Conservation (phyloP, 805 yeast genomes). For the Naumovozyma baii region DNA sequence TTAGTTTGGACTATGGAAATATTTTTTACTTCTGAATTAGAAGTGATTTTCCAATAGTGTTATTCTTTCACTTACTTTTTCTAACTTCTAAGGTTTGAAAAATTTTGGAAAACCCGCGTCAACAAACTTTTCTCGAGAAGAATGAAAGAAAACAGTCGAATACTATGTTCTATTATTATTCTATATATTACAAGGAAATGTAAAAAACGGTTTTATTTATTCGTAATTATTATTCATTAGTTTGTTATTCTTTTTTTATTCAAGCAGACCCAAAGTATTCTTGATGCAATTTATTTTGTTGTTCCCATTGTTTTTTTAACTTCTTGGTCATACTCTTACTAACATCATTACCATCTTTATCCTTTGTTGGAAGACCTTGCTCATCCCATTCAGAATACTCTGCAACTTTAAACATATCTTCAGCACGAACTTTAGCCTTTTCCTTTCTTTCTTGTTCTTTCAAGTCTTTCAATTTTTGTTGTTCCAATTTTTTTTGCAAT, state of each 20-base stretch:
- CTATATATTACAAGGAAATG: not conserved
- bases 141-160: too few species aligned
- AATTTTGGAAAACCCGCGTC: too few species aligned
- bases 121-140: too few species aligned
- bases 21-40: too few species aligned
- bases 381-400: conserved; percentile 72
- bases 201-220: too few species aligned
- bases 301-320: conserved; percentile 63
- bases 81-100: too few species aligned
- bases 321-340: conserved; percentile 82
- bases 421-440: conserved; percentile 61
- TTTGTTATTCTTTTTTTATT: conserved; percentile 1
- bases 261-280: conserved; percentile 36
- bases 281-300: conserved; percentile 72
- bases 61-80: too few species aligned
- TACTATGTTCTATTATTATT: too few species aligned
- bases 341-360: conserved; percentile 68
- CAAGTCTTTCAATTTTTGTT: conserved; percentile 44
- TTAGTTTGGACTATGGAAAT: too few species aligned
- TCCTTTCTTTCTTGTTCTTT: conserved; percentile 54
- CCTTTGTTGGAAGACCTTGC: conserved; percentile 71
- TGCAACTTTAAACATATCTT: conserved; percentile 60
- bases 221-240: not conserved
- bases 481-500: conserved; percentile 37
- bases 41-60: too few species aligned